Evolutionary conservation across 2,329 filamentous ascomycete genomes (phyloP).

Genomic region (Thielaviopsis cerberus): DNA sequence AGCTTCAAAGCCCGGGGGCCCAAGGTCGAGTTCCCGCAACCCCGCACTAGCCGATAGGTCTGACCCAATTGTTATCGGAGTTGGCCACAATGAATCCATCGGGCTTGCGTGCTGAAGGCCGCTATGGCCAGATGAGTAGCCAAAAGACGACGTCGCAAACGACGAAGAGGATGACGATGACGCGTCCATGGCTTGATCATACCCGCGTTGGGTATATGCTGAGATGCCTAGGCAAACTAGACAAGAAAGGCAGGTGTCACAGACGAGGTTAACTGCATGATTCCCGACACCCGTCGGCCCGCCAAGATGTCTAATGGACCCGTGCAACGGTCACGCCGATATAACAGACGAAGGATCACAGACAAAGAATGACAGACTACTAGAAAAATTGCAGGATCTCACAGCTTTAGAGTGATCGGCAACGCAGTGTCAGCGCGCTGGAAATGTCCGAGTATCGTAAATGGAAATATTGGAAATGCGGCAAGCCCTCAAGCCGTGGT

Average conservation of each 20-base stretch:
- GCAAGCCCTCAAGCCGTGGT: no score
- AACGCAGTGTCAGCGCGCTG: no score
- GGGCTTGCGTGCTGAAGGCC: slow-evolving; percentile 23
- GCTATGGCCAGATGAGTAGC: slow-evolving; percentile 23
- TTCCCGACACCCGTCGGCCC: neutral
- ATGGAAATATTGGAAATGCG: no score
- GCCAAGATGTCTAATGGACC: neutral
- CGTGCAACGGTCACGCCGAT: neutral
- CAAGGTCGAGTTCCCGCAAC: slow-evolving; percentile 29
- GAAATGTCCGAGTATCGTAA: no score
- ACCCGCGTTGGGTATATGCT: neutral
- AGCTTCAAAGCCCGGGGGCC: slow-evolving; percentile 34
- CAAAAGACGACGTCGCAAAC: slow-evolving; percentile 27
- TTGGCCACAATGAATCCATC: slow-evolving; percentile 28
- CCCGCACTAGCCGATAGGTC: slow-evolving; percentile 21
- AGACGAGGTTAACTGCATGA: neutral
- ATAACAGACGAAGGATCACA: neutral
- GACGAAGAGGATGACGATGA: slow-evolving; percentile 30
- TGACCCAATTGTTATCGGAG: slow-evolving; percentile 19
- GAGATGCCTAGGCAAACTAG: neutral
- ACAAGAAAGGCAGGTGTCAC: neutral
- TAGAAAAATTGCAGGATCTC: neutral
- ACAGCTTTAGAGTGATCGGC: no score
- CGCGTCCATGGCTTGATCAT: slow-evolving; percentile 19
- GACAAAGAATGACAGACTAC: neutral